Conservation (phyloP, 148 eudicot species). For the Rhododendron molle region DNA sequence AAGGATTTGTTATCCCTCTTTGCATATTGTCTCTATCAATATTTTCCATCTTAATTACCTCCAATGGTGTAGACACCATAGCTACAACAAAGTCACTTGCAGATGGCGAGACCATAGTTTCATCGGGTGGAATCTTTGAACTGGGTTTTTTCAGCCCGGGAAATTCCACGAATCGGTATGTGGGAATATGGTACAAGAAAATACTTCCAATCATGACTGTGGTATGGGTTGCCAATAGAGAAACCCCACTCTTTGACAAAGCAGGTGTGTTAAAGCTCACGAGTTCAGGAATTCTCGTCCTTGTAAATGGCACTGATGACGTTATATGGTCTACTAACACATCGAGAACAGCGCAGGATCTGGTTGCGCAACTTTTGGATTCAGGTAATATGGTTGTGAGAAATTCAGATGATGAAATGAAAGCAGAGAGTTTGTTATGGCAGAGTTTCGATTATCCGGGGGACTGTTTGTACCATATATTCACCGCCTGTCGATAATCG, state of each 20-base stretch:
- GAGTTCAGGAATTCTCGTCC: constrained; percentile 3
- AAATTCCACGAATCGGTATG: background rate
- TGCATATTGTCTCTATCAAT: background rate
- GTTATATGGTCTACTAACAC: constrained; percentile 22
- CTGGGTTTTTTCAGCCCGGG: background rate
- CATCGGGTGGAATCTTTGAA: background rate
- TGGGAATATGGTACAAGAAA: constrained; percentile 17
- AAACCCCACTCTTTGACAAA: constrained; percentile 7
- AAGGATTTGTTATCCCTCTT: background rate
- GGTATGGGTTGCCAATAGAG: constrained; percentile 30
- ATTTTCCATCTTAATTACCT: background rate
- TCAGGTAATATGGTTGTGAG: constrained; percentile 23
- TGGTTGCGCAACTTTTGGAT: constrained; percentile 21
- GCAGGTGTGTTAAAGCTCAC: constrained; percentile 15
- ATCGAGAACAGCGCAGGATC: background rate
- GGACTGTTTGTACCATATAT: too few species aligned
- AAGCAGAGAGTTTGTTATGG: too few species aligned
- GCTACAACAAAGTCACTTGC: background rate
- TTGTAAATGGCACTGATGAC: background rate
- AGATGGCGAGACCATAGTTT: background rate
- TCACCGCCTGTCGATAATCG: too few species aligned
- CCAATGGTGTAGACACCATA: background rate
- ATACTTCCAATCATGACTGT: background rate
- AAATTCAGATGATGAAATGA: background rate
- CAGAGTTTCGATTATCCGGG: too few species aligned